A percentile compares a stretch with the other conserved stretches of the same genome.
Evolutionary conservation across 345 rosid genomes (phyloP).

Genomic region (Gossypium australe): DNA sequence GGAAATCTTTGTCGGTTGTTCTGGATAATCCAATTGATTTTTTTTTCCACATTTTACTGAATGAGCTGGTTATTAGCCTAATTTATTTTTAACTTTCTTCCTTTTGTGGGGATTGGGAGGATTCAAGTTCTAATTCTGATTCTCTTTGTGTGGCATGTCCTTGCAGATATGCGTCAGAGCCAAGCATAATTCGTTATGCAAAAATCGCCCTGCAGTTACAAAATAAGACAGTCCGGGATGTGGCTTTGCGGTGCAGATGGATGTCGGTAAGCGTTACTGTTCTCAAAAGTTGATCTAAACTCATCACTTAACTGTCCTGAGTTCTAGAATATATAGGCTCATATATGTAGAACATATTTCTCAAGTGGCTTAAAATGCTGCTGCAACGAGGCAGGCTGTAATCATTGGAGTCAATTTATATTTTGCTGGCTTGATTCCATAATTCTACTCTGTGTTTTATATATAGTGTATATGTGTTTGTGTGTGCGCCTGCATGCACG

Average conservation of each 20-base stretch:
- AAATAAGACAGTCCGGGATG: constrained; percentile 66
- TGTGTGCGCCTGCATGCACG: not conserved
- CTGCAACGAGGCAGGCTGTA: not conserved
- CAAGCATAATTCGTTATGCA: constrained; percentile 41
- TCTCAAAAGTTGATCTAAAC: not conserved
- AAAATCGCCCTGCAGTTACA: constrained; percentile 52
- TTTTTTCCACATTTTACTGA: not conserved
- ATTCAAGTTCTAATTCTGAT: not conserved
- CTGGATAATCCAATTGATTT: not conserved
- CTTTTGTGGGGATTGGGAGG: not conserved
- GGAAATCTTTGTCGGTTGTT: not conserved
- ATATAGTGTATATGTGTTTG: not conserved
- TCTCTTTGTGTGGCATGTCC: not conserved
- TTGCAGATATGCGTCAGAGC: constrained; percentile 45
- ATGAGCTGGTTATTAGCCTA: not conserved
- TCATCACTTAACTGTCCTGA: not conserved
- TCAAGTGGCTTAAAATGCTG: not conserved
- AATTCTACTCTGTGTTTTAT: too few species aligned
- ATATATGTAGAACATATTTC: not conserved
- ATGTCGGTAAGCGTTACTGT: constrained; percentile 22
- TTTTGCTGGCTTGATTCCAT: not conserved
- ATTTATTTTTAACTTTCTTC: not conserved
- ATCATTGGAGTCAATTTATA: not conserved
- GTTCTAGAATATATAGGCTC: not conserved
- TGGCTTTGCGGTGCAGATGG: constrained; percentile 78